Percentiles rank a stretch among this genome's conserved stretches.
Evolutionary conservation across 23 red algal species (phyloP).

Genomic region (Gracilaria domingensis): DNA sequence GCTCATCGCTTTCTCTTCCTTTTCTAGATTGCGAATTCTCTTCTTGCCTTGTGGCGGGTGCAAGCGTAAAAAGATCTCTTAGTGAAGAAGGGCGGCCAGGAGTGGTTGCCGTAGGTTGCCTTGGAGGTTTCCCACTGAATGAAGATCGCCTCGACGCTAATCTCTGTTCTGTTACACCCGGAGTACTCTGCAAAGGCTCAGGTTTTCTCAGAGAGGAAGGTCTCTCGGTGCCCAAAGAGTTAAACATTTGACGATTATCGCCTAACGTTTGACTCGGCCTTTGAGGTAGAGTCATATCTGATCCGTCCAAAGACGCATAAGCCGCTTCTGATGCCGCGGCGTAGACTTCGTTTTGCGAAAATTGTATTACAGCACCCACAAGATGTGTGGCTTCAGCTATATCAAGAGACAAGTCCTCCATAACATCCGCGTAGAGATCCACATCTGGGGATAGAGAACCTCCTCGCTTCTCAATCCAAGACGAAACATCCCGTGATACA

Average conservation of each 20-base stretch:
- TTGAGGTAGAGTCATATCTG: neutral
- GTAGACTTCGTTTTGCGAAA: constrained; percentile 56
- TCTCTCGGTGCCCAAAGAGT: neutral
- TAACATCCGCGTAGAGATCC: constrained; percentile 81
- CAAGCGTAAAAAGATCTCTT: constrained; percentile 9
- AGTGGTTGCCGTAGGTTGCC: neutral
- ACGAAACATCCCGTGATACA: constrained; percentile 38
- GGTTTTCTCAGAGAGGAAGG: neutral
- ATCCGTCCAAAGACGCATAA: constrained; percentile 41
- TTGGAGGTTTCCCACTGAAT: constrained; percentile 3
- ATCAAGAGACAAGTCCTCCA: constrained; percentile 78
- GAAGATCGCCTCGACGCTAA: neutral
- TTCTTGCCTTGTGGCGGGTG: neutral
- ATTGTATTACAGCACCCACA: constrained; percentile 42
- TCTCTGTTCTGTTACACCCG: neutral
- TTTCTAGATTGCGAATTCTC: neutral
- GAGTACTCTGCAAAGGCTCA: neutral
- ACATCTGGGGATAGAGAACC: constrained; percentile 66
- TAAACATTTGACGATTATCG: neutral
- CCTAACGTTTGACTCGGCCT: neutral
- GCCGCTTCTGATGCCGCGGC: constrained; percentile 61
- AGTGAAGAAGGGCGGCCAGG: constrained; percentile 28
- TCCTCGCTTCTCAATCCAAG: constrained; percentile 67
- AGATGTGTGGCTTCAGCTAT: constrained; percentile 73
- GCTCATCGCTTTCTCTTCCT: neutral